Percentiles rank a stretch among this genome's conserved stretches.
phyloP scores from a whole-genome alignment of 345 rosid genomes.

The Citrus cavaleriei region DNA sequence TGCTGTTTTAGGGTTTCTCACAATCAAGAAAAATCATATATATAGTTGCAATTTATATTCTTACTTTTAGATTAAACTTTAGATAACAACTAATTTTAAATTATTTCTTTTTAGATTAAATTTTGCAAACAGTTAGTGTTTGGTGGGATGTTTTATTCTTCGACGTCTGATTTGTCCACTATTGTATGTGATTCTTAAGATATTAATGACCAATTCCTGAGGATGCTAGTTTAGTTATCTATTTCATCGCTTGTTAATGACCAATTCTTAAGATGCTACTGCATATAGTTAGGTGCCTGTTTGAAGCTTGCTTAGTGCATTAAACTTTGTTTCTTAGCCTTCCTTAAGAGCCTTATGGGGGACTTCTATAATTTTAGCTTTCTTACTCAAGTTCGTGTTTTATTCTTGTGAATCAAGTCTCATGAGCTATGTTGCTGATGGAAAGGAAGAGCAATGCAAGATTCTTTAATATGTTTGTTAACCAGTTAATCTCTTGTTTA shows the following conservation, averaged over 20 bases:
- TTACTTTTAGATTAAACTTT: not conserved
- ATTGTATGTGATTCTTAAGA: not conserved
- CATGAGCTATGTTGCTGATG: not conserved
- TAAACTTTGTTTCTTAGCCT: not conserved
- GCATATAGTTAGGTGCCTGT: too few relatives aligned
- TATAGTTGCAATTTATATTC: not conserved
- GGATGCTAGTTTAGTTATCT: not conserved
- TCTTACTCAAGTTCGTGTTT: not conserved
- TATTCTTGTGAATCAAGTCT: not conserved
- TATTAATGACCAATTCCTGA: not conserved
- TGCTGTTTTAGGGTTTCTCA: not conserved
- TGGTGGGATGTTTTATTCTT: not conserved
- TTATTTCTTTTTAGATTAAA: not conserved
- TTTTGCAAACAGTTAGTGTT: not conserved
- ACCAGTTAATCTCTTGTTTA: not conserved
- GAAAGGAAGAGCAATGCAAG: not conserved
- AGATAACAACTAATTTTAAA: not conserved
- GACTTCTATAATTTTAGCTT: not conserved
- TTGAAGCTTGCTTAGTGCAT: not conserved
- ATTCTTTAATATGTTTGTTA: not conserved
- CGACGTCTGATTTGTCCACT: not conserved
- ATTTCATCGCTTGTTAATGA: not conserved
- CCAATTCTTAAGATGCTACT: too few relatives aligned
- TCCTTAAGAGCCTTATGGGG: not conserved
- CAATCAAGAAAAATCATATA: not conserved